Evolutionary conservation across 2,329 filamentous ascomycete species (phyloP).

Genomic region (Endocalyx cinctus): DNA sequence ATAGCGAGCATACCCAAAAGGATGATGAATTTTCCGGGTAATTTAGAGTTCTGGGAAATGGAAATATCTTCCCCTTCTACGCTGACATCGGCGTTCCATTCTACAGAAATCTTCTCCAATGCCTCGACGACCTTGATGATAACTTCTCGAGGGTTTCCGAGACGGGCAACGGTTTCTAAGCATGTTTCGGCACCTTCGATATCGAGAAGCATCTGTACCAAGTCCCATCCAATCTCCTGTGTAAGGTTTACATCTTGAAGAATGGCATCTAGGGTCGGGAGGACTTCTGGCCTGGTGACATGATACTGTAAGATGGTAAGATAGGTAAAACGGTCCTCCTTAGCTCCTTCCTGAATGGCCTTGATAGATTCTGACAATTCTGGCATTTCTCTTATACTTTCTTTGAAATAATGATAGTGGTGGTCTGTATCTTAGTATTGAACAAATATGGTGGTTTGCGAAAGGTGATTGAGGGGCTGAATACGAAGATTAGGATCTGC

Average conservation of each 20-base stretch:
- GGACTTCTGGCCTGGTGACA: slow-evolving; percentile 55
- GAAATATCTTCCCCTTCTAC: slow-evolving; percentile 33
- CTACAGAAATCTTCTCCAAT: slow-evolving; percentile 54
- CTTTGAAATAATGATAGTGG: too few relatives aligned
- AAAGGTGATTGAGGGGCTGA: too few relatives aligned
- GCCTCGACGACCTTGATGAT: slow-evolving; percentile 76
- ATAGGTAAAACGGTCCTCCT: slow-evolving; percentile 66
- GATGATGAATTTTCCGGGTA: slow-evolving; percentile 55
- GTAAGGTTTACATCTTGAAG: slow-evolving; percentile 65
- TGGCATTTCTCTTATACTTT: too few relatives aligned
- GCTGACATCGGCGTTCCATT: slow-evolving; percentile 37
- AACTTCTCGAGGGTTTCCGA: slow-evolving; percentile 77
- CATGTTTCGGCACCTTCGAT: slow-evolving; percentile 65
- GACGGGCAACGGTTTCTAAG: slow-evolving; percentile 67
- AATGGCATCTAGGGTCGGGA: slow-evolving; percentile 64
- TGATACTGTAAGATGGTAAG: slow-evolving; percentile 74
- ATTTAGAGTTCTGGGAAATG: slow-evolving; percentile 24
- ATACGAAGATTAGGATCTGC: too few relatives aligned
- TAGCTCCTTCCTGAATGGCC: slow-evolving; percentile 26
- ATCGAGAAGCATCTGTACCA: slow-evolving; percentile 69
- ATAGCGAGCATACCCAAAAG: slow-evolving; percentile 69
- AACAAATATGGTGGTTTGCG: too few relatives aligned
- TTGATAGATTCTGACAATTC: slow-evolving; percentile 24
- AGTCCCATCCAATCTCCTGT: slow-evolving; percentile 77
- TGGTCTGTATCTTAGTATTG: too few relatives aligned